Evolutionary conservation across 2,329 filamentous ascomycete species (phyloP).

Genomic region (Colletotrichum lupini): DNA sequence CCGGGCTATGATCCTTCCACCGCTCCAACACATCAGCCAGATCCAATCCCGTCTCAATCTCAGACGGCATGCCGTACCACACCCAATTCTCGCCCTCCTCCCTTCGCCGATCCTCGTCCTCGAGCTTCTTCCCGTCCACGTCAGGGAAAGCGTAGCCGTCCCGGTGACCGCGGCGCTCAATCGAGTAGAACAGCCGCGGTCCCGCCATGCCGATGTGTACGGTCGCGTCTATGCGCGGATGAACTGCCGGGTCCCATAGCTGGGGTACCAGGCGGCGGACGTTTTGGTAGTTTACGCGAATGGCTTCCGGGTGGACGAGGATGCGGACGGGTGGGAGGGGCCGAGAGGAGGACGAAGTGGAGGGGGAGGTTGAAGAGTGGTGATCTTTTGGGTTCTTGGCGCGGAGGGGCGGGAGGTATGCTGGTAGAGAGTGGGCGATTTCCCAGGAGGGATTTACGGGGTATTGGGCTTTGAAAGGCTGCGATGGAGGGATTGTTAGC

Average conservation of each 20-base stretch:
- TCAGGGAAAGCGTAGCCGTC: constrained; percentile 78
- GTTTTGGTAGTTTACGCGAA: constrained; percentile 77
- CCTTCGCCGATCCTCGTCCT: constrained; percentile 55
- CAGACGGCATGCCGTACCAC: constrained; percentile 64
- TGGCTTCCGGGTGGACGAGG: constrained; percentile 71
- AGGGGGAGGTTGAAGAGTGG: constrained; percentile 32
- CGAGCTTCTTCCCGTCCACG: constrained; percentile 71
- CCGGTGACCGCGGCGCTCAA: constrained; percentile 78
- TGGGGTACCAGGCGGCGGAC: constrained; percentile 73
- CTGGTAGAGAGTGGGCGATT: constrained; percentile 77
- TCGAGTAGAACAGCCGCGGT: constrained; percentile 70
- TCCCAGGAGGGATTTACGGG: constrained; percentile 84
- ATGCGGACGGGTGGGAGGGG: constrained; percentile 66
- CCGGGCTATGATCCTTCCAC: constrained; percentile 65
- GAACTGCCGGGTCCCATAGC: constrained; percentile 63
- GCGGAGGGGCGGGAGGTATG: constrained; percentile 66
- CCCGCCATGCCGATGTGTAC: constrained; percentile 87
- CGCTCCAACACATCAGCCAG: constrained; percentile 64
- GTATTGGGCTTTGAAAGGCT: constrained; percentile 82
- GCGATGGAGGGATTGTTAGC: constrained; percentile 34
- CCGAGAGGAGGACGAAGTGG: constrained; percentile 42
- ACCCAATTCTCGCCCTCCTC: constrained; percentile 57
- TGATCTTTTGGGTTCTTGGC: constrained; percentile 52
- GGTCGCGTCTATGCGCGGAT: constrained; percentile 68
- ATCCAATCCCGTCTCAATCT: constrained; percentile 68